Base-by-base conservation (phyloP, 192 early-diverging fungal species). In the Backusella sp. region DNA sequence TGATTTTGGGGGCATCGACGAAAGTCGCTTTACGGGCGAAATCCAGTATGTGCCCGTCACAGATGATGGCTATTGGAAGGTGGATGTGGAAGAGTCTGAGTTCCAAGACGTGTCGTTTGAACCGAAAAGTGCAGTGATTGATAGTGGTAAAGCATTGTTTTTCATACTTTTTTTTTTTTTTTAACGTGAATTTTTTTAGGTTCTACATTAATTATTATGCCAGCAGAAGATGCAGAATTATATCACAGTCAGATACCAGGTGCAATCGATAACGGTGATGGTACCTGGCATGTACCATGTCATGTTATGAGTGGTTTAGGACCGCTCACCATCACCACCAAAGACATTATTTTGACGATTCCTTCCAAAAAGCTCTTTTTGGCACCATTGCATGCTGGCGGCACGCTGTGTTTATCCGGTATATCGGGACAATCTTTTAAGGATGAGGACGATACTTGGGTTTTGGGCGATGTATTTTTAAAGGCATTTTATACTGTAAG, bases 21-120 rank as follows among this genome's bases (percentile, higher is more conserved):
- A 73, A 73, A 75, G 83, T 44, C 82, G 82, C 19, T 86, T 85
- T 76, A 79, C 82, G 71, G 88, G 86, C 37, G 84, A 88, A 17
- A 74, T 90, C 17, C 68, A 77, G 28, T 90, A 87, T 77, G 83
- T 80, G 71, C 82, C 81, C 17, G 77, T 88, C 8, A 89, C 82
- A 17, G 84, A 84, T 36, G 69, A 84, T 12, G 85, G 86, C 34
- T 92, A 91, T 79, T 91, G 91, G 90, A 78, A 77, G 39, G 56
- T 87, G 12, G 59, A 78, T 17, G 76, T 82, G 32, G 80, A 87
- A 14, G 72, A 79, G 1, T 68, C 83, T 39, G 71, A 76, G 11
- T 79, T 83, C 46, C 79, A 75, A 26, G 62, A 78, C 8, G 26
- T 70, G 0, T 69, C 72, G 12, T 70, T 83, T 12, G 15, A 70